Evolutionary conservation across 192 early-diverging fungal genomes (phyloP), one percentile per base, ranked within the genome.

Genomic region (Rhizophagus clarus): DNA sequence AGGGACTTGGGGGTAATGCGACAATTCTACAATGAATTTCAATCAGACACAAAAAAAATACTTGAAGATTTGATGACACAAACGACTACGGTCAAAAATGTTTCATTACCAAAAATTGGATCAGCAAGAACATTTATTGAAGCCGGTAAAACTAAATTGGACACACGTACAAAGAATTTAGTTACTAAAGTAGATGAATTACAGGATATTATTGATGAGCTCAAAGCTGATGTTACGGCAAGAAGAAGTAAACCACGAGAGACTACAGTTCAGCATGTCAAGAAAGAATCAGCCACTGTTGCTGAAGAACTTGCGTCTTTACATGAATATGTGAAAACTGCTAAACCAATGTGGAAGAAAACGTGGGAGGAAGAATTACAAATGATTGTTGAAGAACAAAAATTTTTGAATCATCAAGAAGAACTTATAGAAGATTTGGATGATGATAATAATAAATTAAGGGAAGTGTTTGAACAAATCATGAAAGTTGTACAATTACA

Each of bases 361-460:
- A 93, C 89, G 1, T 96, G 95, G 95, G 94, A 95, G 80, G 90
- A 91, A 11, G 95, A 96, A 81, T 81, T 96, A 61, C 92, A 96
- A 74, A 92, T 87, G 37, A 93, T 96, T 72, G 85, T 96, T 28
- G 89, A 91, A 72, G 95, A 96, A 75, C 94, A 96, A 80, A 84
- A 89, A 79, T 92, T 93, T 66, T 85, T 94, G 79, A 96, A 93
- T 82, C 93, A 96, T 29, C 91, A 93, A 24, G 93, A 95, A 83
- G 88, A 87, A 4, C 78, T 93, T 68, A 76, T 96, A 24, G 88
- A 89, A 24, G 92, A 93, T 72, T 82, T 96, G 22, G 83, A 88
- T 11, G 92, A 93, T 68, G 94, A 94, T 47, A 81, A 87, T 3
- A 82, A 85, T 66, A 89, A 90, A 2, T 74, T 95, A 31, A 70